Evolutionary conservation across 2,329 filamentous ascomycete genomes (phyloP).

Genomic region (Geosmithia morbida): DNA sequence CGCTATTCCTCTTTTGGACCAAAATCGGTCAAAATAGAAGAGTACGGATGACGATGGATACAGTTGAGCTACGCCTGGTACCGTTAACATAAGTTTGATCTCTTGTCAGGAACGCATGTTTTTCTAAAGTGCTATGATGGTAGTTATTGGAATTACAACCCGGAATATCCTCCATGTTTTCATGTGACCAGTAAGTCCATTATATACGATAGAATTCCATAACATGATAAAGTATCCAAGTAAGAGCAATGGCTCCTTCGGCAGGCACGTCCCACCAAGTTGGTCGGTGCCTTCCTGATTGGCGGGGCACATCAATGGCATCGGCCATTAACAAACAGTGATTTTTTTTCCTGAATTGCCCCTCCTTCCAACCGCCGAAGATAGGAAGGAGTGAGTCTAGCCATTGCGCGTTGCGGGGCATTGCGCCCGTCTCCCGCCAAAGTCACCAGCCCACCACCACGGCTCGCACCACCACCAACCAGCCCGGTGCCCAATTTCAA

Average conservation of each 20-base stretch:
- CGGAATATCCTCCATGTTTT: too few relatives aligned
- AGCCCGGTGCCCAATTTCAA: slow-evolving; percentile 2
- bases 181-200: too few relatives aligned
- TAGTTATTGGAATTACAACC: too few relatives aligned
- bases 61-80: too few relatives aligned
- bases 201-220: too few relatives aligned
- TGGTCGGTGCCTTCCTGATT: background rate
- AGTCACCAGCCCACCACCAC: too few relatives aligned
- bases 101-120: too few relatives aligned
- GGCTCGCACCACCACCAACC: background rate
- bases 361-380: slow-evolving; percentile 2
- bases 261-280: background rate
- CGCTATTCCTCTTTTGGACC: background rate
- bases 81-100: too few relatives aligned
- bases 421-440: background rate
- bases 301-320: slow-evolving; percentile 1
- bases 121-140: too few relatives aligned
- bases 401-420: slow-evolving; percentile 1
- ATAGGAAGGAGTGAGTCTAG: background rate
- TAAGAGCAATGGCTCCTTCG: too few relatives aligned
- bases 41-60: background rate
- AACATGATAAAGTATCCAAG: too few relatives aligned
- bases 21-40: background rate
- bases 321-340: background rate
- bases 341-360: slow-evolving; percentile 1